Evolutionary conservation across 768 basidiomycete genomes (phyloP).

Genomic region (Mycena leptocephala): DNA sequence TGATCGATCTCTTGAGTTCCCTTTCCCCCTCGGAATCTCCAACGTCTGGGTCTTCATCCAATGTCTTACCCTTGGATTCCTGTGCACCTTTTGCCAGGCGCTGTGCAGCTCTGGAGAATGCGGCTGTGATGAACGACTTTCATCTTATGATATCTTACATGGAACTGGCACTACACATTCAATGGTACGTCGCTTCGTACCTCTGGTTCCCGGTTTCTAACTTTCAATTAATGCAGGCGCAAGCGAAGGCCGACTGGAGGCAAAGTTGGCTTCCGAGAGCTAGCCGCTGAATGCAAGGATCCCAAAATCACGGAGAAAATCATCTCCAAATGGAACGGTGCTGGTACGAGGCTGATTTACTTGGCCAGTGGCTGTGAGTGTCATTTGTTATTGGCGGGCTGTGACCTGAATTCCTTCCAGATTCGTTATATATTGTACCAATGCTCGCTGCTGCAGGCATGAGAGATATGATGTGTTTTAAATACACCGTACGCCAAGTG

Average conservation of each 20-base stretch:
- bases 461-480: not conserved
- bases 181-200: not conserved
- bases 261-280: not conserved
- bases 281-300: not conserved
- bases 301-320: not conserved
- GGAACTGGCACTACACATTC: not conserved
- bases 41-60: not conserved
- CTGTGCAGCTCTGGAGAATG: not conserved
- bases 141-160: not conserved
- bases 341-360: not conserved
- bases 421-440: not conserved
- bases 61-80: not conserved
- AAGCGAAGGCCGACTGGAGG: not conserved
- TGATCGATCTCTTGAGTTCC: not conserved
- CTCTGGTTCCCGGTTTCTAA: not conserved
- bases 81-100: not conserved
- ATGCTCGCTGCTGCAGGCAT: conserved; percentile 1
- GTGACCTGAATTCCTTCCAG: not conserved
- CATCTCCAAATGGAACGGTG: not conserved
- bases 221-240: not conserved
- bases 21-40: not conserved
- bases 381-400: not conserved
- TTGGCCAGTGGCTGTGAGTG: not conserved
- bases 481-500: not conserved
- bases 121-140: not conserved